Evolutionary conservation across 495 filamentous ascomycete genomes (phyloP).

Genomic region (Penicillium lagena): DNA sequence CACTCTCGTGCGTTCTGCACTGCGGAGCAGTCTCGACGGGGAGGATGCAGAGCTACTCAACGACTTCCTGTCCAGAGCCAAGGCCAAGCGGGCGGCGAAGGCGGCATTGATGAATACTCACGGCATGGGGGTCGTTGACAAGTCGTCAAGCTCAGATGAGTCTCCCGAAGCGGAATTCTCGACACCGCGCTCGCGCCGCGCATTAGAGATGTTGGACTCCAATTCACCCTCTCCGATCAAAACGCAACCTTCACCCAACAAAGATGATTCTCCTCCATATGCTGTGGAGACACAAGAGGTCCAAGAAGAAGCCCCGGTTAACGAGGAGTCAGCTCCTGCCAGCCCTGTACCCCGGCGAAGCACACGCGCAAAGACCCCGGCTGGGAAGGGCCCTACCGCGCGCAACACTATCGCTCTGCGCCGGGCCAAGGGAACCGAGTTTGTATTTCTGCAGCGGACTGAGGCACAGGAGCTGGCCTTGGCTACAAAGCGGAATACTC

Average conservation of each 20-base stretch:
- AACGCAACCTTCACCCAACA: constrained; percentile 21
- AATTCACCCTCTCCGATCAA: constrained; percentile 51
- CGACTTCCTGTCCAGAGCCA: constrained; percentile 54
- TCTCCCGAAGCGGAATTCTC: constrained; percentile 21
- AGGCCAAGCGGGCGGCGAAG: constrained; percentile 53
- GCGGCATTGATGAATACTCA: constrained; percentile 19
- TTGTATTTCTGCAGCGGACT: constrained; percentile 48
- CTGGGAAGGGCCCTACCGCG: constrained; percentile 19
- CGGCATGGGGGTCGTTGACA: constrained; percentile 12
- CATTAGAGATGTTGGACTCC: constrained; percentile 43
- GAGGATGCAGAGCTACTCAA: constrained; percentile 56
- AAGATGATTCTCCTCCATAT: constrained; percentile 11
- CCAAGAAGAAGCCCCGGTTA: constrained; percentile 10
- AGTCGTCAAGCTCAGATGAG: constrained; percentile 12
- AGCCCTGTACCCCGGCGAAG: constrained; percentile 37
- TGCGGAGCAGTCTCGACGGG: constrained; percentile 39
- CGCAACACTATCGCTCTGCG: constrained; percentile 50
- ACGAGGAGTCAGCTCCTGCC: constrained; percentile 14
- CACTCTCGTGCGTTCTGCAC: constrained; percentile 33
- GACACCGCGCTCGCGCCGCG: constrained; percentile 39
- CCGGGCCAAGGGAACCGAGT: constrained; percentile 48
- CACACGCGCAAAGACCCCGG: constrained; percentile 26
- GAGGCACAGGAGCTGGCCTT: constrained; percentile 53
- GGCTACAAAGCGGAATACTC: constrained; percentile 49
- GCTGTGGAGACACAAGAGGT: constrained; percentile 7